phyloP scores from a whole-genome alignment of 2,329 filamentous ascomycete species.

The Pyrenochaeta sp. region DNA sequence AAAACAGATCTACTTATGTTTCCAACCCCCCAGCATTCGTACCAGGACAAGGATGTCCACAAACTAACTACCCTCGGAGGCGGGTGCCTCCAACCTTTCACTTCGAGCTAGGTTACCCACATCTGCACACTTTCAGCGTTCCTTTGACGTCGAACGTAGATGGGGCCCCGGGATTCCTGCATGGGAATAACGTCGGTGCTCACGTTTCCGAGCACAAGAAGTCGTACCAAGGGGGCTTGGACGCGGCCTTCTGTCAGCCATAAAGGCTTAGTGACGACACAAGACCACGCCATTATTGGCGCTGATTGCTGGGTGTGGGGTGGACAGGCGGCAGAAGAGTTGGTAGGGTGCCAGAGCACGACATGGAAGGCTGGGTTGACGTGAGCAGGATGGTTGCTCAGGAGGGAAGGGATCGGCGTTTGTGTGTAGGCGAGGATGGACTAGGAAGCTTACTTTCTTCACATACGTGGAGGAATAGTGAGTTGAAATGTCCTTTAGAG shows the following conservation, averaged over 20 bases:
- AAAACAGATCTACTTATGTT: neutral
- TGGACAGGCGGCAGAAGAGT: neutral
- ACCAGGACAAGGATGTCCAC: no score
- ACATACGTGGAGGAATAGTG: no score
- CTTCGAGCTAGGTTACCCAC: no score
- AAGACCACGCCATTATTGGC: constrained; percentile 26
- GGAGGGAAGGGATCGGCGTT: constrained; percentile 4
- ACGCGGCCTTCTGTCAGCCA: constrained; percentile 6
- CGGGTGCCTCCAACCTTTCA: no score
- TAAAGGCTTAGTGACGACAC: constrained; percentile 18
- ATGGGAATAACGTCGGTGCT: constrained; percentile 6
- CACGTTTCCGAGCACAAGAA: constrained; percentile 2
- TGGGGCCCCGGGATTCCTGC: neutral
- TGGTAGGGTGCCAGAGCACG: constrained; percentile 24
- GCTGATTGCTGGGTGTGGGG: constrained; percentile 13
- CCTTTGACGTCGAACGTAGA: neutral
- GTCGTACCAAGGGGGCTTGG: constrained; percentile 12
- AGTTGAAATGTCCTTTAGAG: no score
- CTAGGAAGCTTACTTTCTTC: no score
- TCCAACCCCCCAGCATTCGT: no score
- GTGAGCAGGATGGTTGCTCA: constrained; percentile 7
- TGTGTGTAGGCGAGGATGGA: neutral
- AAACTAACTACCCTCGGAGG: no score
- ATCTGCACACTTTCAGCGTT: no score
- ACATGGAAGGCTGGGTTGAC: constrained; percentile 33